These are phyloP conservation scores for Dothistroma septosporum DNA, from an alignment of 2,329 filamentous ascomycete genomes.

Conservation along the genomic window DNA sequence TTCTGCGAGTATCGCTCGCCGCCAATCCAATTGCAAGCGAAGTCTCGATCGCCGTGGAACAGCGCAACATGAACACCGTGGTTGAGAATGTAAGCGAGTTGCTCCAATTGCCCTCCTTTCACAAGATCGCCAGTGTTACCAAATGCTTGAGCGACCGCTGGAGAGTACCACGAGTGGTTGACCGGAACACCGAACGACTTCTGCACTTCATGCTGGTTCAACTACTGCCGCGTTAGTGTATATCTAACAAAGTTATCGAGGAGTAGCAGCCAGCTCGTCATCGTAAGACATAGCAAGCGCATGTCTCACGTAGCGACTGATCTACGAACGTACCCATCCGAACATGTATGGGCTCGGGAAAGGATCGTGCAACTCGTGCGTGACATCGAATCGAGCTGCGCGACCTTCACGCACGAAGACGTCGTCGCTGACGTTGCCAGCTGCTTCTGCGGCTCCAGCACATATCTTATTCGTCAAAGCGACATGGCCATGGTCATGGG, in stretches of 20 bases:
- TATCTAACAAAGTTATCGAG: no score
- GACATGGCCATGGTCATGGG: slow-evolving; percentile 44
- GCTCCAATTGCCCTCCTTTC: slow-evolving; percentile 34
- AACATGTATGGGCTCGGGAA: slow-evolving; percentile 46
- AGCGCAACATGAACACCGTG: slow-evolving; percentile 57
- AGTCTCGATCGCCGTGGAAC: slow-evolving; percentile 63
- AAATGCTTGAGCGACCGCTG: slow-evolving; percentile 42
- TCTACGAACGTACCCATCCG: slow-evolving; percentile 38
- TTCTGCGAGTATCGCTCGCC: slow-evolving; percentile 51
- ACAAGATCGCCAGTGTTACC: slow-evolving; percentile 42
- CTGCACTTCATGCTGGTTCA: slow-evolving; percentile 57
- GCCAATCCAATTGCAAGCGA: slow-evolving; percentile 54
- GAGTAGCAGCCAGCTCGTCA: no score
- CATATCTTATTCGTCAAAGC: slow-evolving; percentile 32
- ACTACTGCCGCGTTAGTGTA: slow-evolving; percentile 13
- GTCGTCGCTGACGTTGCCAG: slow-evolving; percentile 41
- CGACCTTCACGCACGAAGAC: slow-evolving; percentile 44
- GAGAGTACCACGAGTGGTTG: slow-evolving; percentile 25
- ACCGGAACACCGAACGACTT: slow-evolving; percentile 54
- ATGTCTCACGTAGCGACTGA: no score
- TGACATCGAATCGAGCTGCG: slow-evolving; percentile 56
- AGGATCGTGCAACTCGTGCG: slow-evolving; percentile 34
- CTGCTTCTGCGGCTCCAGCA: slow-evolving; percentile 36
- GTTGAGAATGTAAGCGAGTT: slow-evolving; percentile 41
- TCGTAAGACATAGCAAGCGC: no score